phyloP scores from a whole-genome alignment of 1,284 basidiomycete species.

The Flammula alnicola region DNA sequence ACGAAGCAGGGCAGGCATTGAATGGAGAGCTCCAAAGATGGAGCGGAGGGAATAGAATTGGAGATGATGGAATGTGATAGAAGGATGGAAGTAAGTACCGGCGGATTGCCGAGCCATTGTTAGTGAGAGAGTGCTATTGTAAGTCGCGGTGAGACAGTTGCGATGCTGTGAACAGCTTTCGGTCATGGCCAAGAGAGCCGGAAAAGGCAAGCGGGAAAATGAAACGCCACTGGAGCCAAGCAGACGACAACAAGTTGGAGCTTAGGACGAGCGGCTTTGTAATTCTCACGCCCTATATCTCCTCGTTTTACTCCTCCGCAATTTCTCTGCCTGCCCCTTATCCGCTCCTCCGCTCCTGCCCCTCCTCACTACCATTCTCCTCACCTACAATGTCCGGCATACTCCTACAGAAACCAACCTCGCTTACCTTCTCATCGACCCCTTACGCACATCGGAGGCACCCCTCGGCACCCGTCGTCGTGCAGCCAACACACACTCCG shows the following conservation, averaged over 20 bases:
- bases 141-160: neutral
- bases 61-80: no score
- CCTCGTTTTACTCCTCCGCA: slow-evolving; percentile 18
- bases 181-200: no score
- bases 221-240: slow-evolving; percentile 21
- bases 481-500: slow-evolving; percentile 72
- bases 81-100: no score
- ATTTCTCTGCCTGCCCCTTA: slow-evolving; percentile 21
- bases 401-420: slow-evolving; percentile 61
- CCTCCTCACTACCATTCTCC: slow-evolving; percentile 29
- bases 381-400: slow-evolving; percentile 51
- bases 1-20: no score
- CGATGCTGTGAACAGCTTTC: no score
- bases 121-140: no score
- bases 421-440: slow-evolving; percentile 38
- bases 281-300: slow-evolving; percentile 18
- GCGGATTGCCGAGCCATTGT: neutral
- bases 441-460: slow-evolving; percentile 56
- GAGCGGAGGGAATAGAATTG: no score
- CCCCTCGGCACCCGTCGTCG: slow-evolving; percentile 67
- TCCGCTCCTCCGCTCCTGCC: slow-evolving; percentile 25
- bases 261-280: slow-evolving; percentile 1
- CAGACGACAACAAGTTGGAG: slow-evolving; percentile 12
- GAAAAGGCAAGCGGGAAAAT: slow-evolving; percentile 9
- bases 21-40: no score